phyloP scores from a whole-genome alignment of 108 stramenopile genomes.

The Fragilaria radians region DNA sequence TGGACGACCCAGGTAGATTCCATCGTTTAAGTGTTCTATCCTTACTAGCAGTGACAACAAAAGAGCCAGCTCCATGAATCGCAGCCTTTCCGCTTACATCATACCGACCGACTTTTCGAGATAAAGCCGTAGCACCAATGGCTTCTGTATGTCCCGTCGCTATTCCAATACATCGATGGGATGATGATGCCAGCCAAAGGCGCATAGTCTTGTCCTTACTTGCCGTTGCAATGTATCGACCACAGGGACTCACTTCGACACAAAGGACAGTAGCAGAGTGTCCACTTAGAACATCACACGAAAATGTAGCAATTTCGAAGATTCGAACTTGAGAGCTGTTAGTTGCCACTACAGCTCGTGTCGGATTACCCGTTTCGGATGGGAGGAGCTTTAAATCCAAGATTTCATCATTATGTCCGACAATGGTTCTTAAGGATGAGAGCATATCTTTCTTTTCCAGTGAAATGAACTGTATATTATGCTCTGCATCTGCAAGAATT shows the following conservation, averaged over 20 bases:
- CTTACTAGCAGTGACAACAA: conserved; percentile 85
- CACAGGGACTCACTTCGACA: conserved; percentile 84
- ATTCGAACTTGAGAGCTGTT: conserved; percentile 91
- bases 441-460: conserved; percentile 2
- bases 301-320: conserved; percentile 68
- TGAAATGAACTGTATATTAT: conserved; percentile 78
- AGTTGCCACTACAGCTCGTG: conserved; percentile 82
- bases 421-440: conserved; percentile 60
- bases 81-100: conserved; percentile 80
- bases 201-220: conserved; percentile 89
- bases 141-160: conserved; percentile 88
- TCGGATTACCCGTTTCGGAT: conserved; percentile 21
- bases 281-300: conserved; percentile 79
- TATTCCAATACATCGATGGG: conserved; percentile 46
- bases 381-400: conserved; percentile 86
- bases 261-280: conserved; percentile 92
- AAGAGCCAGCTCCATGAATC: conserved; percentile 79
- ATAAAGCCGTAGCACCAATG: conserved; percentile 69
- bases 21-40: conserved; percentile 93
- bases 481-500: conserved; percentile 85
- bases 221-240: conserved; percentile 84
- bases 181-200: conserved; percentile 59
- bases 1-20: conserved; percentile 71
- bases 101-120: conserved; percentile 67
- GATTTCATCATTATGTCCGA: conserved; percentile 93